phyloP scores from a whole-genome alignment of 140 eudicot species.

The Ambrosia hybrid region DNA sequence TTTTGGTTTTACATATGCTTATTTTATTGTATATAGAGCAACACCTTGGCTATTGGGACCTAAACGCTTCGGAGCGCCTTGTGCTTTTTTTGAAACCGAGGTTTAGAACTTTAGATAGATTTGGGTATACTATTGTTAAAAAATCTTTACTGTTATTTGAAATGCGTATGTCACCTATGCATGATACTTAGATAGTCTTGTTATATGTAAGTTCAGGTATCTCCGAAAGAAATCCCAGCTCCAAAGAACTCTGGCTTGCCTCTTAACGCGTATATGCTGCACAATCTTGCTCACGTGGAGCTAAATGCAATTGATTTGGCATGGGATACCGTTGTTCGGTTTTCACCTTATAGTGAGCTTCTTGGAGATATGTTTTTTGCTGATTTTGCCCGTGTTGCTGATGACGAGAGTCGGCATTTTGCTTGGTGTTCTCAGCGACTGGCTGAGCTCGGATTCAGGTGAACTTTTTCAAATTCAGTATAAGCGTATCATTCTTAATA shows the following conservation, averaged over 20 bases:
- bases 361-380: slow-evolving; percentile 91
- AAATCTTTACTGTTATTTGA: neutral
- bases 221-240: slow-evolving; percentile 89
- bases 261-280: slow-evolving; percentile 92
- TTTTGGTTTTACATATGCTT: no score
- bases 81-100: no score
- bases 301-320: slow-evolving; percentile 93
- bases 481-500: neutral
- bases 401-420: slow-evolving; percentile 98
- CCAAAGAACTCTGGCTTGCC: slow-evolving; percentile 85
- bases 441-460: slow-evolving; percentile 92
- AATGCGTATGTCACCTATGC: neutral
- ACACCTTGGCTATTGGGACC: no score
- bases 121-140: no score
- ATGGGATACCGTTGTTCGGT: slow-evolving; percentile 97
- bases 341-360: slow-evolving; percentile 68
- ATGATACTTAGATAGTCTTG: slow-evolving; percentile 8
- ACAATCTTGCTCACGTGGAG: slow-evolving; percentile 95
- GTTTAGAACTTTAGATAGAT: no score
- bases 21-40: no score
- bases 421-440: slow-evolving; percentile 96
- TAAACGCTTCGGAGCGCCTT: no score
- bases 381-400: slow-evolving; percentile 99
- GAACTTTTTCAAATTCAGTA: slow-evolving; percentile 7
- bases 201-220: slow-evolving; percentile 50